phyloP scores from a whole-genome alignment of 495 filamentous ascomycete species.

The Thermochaetoides thermophila region DNA sequence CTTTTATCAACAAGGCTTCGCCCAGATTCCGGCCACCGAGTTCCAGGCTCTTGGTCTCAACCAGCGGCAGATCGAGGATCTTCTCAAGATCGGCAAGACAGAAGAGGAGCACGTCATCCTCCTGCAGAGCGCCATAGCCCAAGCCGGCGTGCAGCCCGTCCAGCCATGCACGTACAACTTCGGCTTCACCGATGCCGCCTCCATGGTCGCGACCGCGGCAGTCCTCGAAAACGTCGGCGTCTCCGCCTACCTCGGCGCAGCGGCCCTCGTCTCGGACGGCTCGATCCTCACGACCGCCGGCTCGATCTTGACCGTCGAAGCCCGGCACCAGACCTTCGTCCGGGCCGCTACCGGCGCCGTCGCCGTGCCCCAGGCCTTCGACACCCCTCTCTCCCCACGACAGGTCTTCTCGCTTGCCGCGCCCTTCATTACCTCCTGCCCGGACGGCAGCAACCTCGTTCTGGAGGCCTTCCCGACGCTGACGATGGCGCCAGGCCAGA shows the following conservation, averaged over 20 bases:
- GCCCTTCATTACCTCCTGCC: conserved; percentile 47
- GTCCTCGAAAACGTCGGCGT: conserved; percentile 49
- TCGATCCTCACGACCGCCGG: conserved; percentile 41
- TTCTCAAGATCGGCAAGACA: conserved; percentile 36
- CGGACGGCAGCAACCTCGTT: conserved; percentile 39
- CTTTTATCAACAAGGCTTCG: conserved; percentile 49
- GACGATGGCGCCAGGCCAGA: conserved; percentile 30
- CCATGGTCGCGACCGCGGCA: conserved; percentile 44
- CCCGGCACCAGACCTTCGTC: conserved; percentile 47
- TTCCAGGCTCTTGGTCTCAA: conserved; percentile 41
- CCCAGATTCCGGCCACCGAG: conserved; percentile 42
- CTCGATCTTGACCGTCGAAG: conserved; percentile 45
- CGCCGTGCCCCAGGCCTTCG: conserved; percentile 44
- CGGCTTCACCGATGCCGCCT: conserved; percentile 40
- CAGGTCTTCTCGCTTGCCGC: conserved; percentile 49
- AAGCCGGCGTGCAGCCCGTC: conserved; percentile 40
- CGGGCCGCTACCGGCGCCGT: conserved; percentile 30
- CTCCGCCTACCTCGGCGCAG: conserved; percentile 48
- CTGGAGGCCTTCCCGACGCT: conserved; percentile 43
- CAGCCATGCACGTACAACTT: conserved; percentile 49
- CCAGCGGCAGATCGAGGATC: conserved; percentile 31
- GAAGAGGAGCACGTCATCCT: conserved; percentile 44
- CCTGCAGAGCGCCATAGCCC: conserved; percentile 38
- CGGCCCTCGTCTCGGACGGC: conserved; percentile 36
- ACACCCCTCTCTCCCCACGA: conserved; percentile 40